Evolutionary conservation across 2,329 filamentous ascomycete genomes (phyloP), one percentile per base, ranked within the genome.

Genomic region (Ascochyta pisi): DNA sequence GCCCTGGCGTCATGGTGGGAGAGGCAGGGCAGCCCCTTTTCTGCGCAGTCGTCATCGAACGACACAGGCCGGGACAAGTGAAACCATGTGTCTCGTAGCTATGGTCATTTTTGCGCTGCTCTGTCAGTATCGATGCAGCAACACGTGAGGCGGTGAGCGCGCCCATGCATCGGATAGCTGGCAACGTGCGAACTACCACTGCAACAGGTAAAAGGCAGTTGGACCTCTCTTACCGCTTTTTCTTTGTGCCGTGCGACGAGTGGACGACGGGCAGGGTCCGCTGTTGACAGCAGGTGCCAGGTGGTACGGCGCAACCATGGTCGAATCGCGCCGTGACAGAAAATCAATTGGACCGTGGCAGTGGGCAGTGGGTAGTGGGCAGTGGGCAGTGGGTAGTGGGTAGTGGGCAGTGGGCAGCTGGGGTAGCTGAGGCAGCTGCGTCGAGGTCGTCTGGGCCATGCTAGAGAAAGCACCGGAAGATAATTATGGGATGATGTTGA

Each of bases 141-240:
- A 51, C 41, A 51, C 47, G 51, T 65, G 62, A 65, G 66, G 67
- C 66, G 64, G 65, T 68, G 66, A 70, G 67, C 57, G 56, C 40
- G 51, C 45, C 54, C 58, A 58, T 65, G 65, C 65, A 60, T 62
- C 62, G 60, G 53, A 60, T 54, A 59, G 58, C 51, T 63, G 53
- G 60, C 60, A 56, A 48, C 42, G 50, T 60, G 54, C 48, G 59
- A 61, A 67, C 64, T 69, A 71, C 61, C 53, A 54, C 69, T 66
- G 44, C 61, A 67, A 68, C 45, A 66, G 68, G 68, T 58, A 70
- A 65, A 35, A 61, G 60, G 60, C 49, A 50, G 56, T 58, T 50
- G 56, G 61, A 61, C 62, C 35, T 33, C 44, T 55, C 57, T 69
- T 74, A 74, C 72, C 72, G 72, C 72, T 69, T 65, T 70, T 74